These are phyloP conservation scores for Sideroxylon spinosum DNA, from an alignment of 179 eudicot species.

Conservation along the genomic window DNA sequence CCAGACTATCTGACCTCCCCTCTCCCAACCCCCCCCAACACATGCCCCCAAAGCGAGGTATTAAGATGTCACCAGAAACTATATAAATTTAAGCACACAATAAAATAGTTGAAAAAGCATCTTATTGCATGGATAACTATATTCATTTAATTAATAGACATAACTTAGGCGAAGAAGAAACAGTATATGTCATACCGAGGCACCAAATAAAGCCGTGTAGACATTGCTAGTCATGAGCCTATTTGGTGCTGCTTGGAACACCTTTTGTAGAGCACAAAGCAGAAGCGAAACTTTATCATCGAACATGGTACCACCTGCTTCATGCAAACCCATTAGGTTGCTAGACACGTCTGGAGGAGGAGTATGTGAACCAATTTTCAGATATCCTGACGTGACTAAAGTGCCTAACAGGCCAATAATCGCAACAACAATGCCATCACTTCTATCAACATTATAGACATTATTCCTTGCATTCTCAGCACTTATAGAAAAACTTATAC, in stretches of 20 bases:
- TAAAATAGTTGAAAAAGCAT: neutral
- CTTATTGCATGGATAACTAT: neutral
- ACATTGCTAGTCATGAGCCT: constrained; percentile 86
- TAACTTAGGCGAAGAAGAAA: neutral
- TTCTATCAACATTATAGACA: constrained; percentile 80
- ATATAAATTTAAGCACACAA: neutral
- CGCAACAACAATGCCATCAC: constrained; percentile 79
- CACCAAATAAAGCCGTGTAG: constrained; percentile 78
- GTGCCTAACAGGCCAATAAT: constrained; percentile 79
- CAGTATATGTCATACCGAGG: constrained; percentile 62
- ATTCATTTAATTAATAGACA: neutral
- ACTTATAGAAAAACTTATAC: constrained; percentile 81
- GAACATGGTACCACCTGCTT: constrained; percentile 92
- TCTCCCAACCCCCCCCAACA: too few species aligned
- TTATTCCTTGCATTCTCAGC: constrained; percentile 96
- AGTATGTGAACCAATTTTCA: constrained; percentile 54
- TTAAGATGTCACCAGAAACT: neutral
- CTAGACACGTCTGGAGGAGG: constrained; percentile 51
- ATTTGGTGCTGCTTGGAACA: constrained; percentile 94
- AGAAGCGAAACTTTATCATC: constrained; percentile 91
- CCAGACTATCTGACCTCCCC: too few species aligned
- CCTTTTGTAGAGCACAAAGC: constrained; percentile 87
- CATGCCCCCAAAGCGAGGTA: too few species aligned
- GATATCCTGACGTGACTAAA: constrained; percentile 69
- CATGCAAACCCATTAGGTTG: constrained; percentile 53